Conservation (phyloP, 352 stramenopile genomes). For the Thraustotheca clavata region DNA sequence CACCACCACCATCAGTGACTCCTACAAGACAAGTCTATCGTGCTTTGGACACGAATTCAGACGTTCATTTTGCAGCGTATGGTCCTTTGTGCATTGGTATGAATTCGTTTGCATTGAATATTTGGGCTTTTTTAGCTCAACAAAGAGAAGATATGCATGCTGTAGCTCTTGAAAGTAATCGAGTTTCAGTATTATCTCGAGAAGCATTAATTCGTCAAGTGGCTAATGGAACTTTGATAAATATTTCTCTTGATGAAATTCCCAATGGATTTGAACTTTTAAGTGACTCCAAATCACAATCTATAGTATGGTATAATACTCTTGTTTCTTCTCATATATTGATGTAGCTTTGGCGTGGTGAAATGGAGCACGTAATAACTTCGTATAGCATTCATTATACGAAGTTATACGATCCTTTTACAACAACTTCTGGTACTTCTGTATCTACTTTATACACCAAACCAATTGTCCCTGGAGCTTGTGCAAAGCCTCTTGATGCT, state of each 20-base stretch:
- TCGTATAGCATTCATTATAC: no score
- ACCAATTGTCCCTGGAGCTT: slow-evolving; percentile 16
- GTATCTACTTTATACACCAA: slow-evolving; percentile 27
- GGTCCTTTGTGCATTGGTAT: slow-evolving; percentile 32
- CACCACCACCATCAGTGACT: background rate
- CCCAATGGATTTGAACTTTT: slow-evolving; percentile 52
- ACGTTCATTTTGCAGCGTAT: slow-evolving; percentile 16
- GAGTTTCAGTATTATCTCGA: background rate
- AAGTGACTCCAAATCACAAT: slow-evolving; percentile 49
- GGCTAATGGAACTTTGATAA: slow-evolving; percentile 41
- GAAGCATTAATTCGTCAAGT: background rate
- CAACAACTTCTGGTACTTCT: slow-evolving; percentile 24
- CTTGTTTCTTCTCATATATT: no score
- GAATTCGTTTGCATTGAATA: slow-evolving; percentile 44
- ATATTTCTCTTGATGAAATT: slow-evolving; percentile 52
- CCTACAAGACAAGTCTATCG: background rate
- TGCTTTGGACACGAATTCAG: background rate
- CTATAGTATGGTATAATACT: slow-evolving; percentile 56
- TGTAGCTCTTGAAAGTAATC: slow-evolving; percentile 30
- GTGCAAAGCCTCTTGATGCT: slow-evolving; percentile 32
- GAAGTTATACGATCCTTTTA: no score
- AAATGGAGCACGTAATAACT: no score
- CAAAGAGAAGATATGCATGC: slow-evolving; percentile 57
- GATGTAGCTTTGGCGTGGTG: no score
- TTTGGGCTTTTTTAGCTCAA: slow-evolving; percentile 61